Base-by-base conservation (phyloP, 495 filamentous ascomycete species). In the Aspergillus affinis region DNA sequence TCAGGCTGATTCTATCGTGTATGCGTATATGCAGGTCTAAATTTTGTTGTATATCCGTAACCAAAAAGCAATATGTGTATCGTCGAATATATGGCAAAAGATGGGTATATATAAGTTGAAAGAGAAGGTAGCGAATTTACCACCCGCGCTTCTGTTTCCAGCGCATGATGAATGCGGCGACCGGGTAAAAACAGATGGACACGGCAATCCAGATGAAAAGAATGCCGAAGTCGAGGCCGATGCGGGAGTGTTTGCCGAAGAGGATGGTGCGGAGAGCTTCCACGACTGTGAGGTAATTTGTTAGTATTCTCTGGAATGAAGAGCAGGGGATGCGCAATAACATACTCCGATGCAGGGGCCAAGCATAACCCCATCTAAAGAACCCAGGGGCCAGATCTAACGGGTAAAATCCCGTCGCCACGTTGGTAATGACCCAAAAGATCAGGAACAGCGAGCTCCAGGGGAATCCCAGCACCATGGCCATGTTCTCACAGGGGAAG, bases 361-460 rank as follows among this genome's bases (percentile, higher is more conserved):
- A 90, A 9, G 84, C 87, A 74, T 87, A 88, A 0, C 87, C 88
- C 84, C 87, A 90, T 2, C 69, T 64, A 68, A 85, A 90, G 68
- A 89, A 88, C 0, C 68, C 70, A 0, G 84, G 81, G 8, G 83
- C 81, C 20, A 90, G 58, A 32, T 81, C 81, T 26, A 90, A 65
- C 1, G 78, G 65, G 72, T 90, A 88, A 69, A 91, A 90, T 0
- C 78, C 76, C 0, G 85, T 88, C 0, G 80, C 69, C 4, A 90
- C 86, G 66, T 90, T 90, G 3, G 83, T 86, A 54, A 90, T 88
- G 27, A 90, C 85, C 88, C 87, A 90, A 66, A 90, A 90, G 59
- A 91, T 88, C 4, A 91, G 68, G 81, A 88, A 90, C 17, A 89
- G 72, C 1, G 85, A 80, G 10, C 84, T 88, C 83, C 84, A 91